Base-by-base conservation (phyloP, 2,329 filamentous ascomycete genomes). In the Metarhizium brunneum region DNA sequence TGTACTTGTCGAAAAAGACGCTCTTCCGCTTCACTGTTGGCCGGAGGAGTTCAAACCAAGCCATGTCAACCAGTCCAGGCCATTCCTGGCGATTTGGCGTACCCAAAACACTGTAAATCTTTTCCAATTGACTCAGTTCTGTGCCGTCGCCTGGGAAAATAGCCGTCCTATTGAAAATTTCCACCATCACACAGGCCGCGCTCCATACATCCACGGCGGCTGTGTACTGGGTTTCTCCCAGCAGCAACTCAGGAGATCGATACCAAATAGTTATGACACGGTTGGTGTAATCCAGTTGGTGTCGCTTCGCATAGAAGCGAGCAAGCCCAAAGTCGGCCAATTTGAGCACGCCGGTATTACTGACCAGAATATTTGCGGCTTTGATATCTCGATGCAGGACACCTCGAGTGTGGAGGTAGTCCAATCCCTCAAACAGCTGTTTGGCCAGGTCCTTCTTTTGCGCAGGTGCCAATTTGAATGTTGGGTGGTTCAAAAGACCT, bases 261-360 rank as follows among this genome's bases (percentile, higher is more conserved):
- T 96, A 96, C 95, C 95, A 99, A 61, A 99, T 96, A 2, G 94
- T 99, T 67, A 99, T 96, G 63, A 99, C 95, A 40, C 94, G 88
- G 68, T 99, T 99, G 2, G 94, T 99, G 70, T 99, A 99, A 69
- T 99, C 92, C 50, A 95, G 81, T 69, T 94, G 89, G 58, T 87
- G 85, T 52, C 87, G 86, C 69, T 99, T 99, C 38, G 91, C 89
- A 66, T 96, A 99, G 71, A 99, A 99, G 42, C 95, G 86, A 13
- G 94, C 94, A 14, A 99, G 81, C 20, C 94, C 94, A 69, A 99
- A 99, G 69, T 99, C 94, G 35, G 94, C 94, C 59, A 96, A 81
- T 70, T 97, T 99, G 56, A 99, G 75, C 56, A 91, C 82, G 5
- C 94, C 94, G 10, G 88, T 85, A 62, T 86, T 95, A 72, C 90